Conservation (phyloP, 805 yeast species). For the Ogataea paraovalis region DNA sequence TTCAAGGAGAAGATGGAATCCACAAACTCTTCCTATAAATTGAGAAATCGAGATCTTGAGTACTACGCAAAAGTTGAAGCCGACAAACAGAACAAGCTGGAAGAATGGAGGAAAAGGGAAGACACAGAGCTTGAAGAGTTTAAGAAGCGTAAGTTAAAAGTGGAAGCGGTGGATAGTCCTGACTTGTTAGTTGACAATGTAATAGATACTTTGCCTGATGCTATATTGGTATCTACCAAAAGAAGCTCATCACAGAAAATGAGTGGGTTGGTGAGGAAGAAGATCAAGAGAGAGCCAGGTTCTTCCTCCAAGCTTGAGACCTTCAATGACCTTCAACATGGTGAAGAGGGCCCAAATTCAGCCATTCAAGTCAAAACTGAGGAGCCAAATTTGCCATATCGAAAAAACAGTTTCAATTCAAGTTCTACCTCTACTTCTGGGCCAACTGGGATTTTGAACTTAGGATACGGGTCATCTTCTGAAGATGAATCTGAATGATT, state of each 20-base stretch:
- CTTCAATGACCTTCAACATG: not conserved
- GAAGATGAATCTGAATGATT: not conserved
- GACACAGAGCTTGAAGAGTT: conserved; percentile 23
- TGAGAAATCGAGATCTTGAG: conserved; percentile 34
- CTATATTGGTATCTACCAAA: not conserved
- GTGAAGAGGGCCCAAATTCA: not conserved
- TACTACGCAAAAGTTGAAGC: conserved; percentile 31
- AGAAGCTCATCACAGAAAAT: not conserved
- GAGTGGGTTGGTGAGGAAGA: not conserved
- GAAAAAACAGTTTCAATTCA: too few species aligned
- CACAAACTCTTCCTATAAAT: conserved; percentile 39
- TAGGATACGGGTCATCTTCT: not conserved
- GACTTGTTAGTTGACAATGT: not conserved
- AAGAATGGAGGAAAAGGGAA: conserved; percentile 10
- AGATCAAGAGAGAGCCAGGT: not conserved
- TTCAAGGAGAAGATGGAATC: conserved; percentile 31
- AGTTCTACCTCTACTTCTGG: too few species aligned
- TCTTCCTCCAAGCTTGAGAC: not conserved
- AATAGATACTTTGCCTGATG: not conserved
- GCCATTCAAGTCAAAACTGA: not conserved
- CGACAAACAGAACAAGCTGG: conserved; percentile 18
- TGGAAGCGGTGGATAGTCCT: too few species aligned
- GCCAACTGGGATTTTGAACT: not conserved
- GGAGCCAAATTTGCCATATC: not conserved
- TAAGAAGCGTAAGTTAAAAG: conserved; percentile 13